Conservation (phyloP, 2,329 filamentous ascomycete species). For the Fusarium succisae region DNA sequence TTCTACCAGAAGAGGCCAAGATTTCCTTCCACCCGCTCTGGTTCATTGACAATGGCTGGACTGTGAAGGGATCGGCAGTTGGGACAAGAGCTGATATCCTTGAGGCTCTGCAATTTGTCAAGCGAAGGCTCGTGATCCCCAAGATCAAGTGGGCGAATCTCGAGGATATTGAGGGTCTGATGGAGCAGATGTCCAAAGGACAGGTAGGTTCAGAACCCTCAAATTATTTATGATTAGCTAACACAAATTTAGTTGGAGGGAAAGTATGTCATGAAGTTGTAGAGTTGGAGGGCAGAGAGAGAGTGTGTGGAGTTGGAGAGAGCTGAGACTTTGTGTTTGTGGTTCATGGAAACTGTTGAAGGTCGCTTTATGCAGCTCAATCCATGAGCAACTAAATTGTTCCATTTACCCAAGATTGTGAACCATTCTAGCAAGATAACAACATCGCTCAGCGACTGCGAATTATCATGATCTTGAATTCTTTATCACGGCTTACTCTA, state of each 20-base stretch:
- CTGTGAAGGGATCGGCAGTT: constrained; percentile 48
- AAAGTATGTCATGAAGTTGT: constrained; percentile 32
- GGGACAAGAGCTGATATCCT: constrained; percentile 51
- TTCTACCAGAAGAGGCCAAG: constrained; percentile 42
- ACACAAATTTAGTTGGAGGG: background rate
- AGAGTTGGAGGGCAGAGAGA: background rate
- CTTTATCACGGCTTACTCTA: background rate
- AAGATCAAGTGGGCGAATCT: constrained; percentile 20
- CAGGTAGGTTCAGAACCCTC: background rate
- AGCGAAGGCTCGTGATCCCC: constrained; percentile 20
- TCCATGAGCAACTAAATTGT: rapidly evolving
- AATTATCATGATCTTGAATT: background rate
- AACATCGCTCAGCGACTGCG: rapidly evolving
- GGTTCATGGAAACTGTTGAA: background rate
- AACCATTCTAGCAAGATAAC: rapidly evolving
- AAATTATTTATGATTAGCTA: background rate
- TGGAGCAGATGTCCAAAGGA: constrained; percentile 28
- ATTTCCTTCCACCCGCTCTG: constrained; percentile 47
- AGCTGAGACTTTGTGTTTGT: background rate
- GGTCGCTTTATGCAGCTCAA: too few species aligned
- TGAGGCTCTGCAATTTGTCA: constrained; percentile 54
- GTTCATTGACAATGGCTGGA: constrained; percentile 49
- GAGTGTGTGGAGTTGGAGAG: background rate
- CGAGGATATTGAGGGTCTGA: constrained; percentile 24
- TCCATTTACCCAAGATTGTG: too few species aligned